Conservation (phyloP, 1,139 yeast species). For the Arxiozyma heterogenica region DNA sequence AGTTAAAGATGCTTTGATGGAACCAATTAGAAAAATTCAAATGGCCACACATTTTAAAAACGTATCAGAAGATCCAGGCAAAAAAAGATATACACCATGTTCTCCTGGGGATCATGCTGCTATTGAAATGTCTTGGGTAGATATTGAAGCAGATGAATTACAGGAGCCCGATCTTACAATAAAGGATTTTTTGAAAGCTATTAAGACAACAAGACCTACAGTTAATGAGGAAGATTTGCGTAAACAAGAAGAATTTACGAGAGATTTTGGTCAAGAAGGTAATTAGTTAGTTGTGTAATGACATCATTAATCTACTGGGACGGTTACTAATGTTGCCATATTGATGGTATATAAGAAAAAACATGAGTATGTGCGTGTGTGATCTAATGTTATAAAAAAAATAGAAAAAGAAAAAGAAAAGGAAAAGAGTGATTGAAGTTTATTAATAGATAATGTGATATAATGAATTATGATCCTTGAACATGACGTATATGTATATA, state of each 20-base stretch:
- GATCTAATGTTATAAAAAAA: not conserved
- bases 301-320: not conserved
- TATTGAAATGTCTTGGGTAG: slow-evolving; percentile 86
- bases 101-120: slow-evolving; percentile 93
- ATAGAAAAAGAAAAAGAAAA: not conserved
- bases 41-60: slow-evolving; percentile 89
- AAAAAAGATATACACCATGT: slow-evolving; percentile 67
- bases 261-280: slow-evolving; percentile 96
- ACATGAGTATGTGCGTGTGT: not conserved
- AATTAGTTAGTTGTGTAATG: slow-evolving; percentile 36
- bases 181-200: slow-evolving; percentile 88
- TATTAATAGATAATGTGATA: not conserved
- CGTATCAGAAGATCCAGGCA: slow-evolving; percentile 28
- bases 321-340: no score
- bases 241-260: slow-evolving; percentile 81
- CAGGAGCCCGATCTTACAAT: slow-evolving; percentile 83
- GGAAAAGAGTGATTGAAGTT: not conserved
- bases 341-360: not conserved
- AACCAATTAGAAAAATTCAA: slow-evolving; percentile 92
- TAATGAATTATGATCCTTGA: not conserved
- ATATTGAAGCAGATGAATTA: slow-evolving; percentile 78
- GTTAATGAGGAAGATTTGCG: slow-evolving; percentile 76
- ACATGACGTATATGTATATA: no score
- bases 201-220: slow-evolving; percentile 87
- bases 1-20: slow-evolving; percentile 96